These are phyloP conservation scores for Chamaecyparis obtusa DNA, from an alignment of 75 land plant genomes.

Conservation along the genomic window DNA sequence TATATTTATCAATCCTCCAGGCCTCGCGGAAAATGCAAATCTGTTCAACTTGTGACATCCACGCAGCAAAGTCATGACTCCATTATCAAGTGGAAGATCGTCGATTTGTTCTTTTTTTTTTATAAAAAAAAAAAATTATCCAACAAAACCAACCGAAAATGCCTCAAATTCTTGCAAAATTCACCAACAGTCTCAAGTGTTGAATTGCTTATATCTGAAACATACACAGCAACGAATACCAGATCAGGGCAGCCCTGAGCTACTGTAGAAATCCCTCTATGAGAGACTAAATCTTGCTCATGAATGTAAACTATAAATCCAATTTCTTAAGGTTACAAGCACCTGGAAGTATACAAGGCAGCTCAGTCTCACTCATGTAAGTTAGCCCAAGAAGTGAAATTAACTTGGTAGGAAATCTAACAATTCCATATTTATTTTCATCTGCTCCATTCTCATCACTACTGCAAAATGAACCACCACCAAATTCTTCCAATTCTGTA, in stretches of 20 bases:
- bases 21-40: conserved; percentile 34
- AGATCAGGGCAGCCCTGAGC: conserved; percentile 35
- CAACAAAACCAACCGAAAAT: conserved; percentile 30
- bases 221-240: conserved; percentile 38
- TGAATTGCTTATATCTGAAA: conserved; percentile 40
- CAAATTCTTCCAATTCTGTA: conserved; percentile 28
- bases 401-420: conserved; percentile 16
- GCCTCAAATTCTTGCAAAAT: conserved; percentile 34
- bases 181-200: conserved; percentile 31
- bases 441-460: conserved; percentile 1
- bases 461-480: conserved; percentile 17
- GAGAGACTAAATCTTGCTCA: conserved; percentile 36
- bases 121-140: too few species aligned
- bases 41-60: conserved; percentile 30
- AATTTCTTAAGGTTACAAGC: conserved; percentile 26
- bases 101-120: conserved; percentile 11
- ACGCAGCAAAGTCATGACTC: conserved; percentile 28
- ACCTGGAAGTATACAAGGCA: conserved; percentile 19
- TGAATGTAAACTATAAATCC: conserved; percentile 35
- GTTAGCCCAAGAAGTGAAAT: conserved; percentile 28
- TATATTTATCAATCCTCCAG: conserved; percentile 31
- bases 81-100: conserved; percentile 38
- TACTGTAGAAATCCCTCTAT: conserved; percentile 28
- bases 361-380: conserved; percentile 15
- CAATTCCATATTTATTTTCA: not conserved